phyloP scores from a whole-genome alignment of 116 monocot genomes.

The Iris pallida region DNA sequence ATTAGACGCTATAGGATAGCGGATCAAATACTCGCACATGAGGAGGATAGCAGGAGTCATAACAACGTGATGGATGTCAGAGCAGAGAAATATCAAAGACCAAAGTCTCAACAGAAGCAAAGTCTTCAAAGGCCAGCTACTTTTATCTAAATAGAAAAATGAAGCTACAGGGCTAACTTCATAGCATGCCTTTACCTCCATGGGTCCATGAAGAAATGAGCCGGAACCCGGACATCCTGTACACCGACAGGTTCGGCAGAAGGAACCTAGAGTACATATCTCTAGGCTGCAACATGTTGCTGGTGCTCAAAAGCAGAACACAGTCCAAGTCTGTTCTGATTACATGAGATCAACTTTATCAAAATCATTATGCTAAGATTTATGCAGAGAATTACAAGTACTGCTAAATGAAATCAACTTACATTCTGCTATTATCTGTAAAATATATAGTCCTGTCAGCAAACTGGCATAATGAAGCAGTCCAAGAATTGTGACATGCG shows the following conservation, averaged over 20 bases:
- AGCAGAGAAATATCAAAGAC: slow-evolving; percentile 87
- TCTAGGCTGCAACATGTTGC: slow-evolving; percentile 48
- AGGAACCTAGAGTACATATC: slow-evolving; percentile 79
- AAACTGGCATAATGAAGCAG: no score
- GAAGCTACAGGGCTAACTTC: no score
- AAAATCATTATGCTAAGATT: no score
- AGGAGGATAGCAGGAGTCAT: slow-evolving; percentile 82
- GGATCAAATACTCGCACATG: slow-evolving; percentile 93
- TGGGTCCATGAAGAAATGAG: slow-evolving; percentile 74
- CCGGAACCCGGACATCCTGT: slow-evolving; percentile 51
- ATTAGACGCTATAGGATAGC: slow-evolving; percentile 61
- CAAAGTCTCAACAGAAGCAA: slow-evolving; percentile 73
- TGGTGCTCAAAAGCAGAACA: slow-evolving; percentile 38
- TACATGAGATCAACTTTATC: slow-evolving; percentile 54
- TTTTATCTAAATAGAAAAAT: no score
- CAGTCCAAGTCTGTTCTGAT: slow-evolving; percentile 47
- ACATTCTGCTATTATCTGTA: no score
- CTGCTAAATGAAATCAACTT: no score
- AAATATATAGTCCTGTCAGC: no score
- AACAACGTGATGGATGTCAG: slow-evolving; percentile 92
- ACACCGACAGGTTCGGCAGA: slow-evolving; percentile 57
- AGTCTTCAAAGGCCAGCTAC: slow-evolving; percentile 90
- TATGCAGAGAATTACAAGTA: no score
- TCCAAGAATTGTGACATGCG: no score
- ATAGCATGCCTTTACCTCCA: slow-evolving; percentile 45